Conservation (phyloP, 148 eudicot species). For the Simmondsia chinensis region DNA sequence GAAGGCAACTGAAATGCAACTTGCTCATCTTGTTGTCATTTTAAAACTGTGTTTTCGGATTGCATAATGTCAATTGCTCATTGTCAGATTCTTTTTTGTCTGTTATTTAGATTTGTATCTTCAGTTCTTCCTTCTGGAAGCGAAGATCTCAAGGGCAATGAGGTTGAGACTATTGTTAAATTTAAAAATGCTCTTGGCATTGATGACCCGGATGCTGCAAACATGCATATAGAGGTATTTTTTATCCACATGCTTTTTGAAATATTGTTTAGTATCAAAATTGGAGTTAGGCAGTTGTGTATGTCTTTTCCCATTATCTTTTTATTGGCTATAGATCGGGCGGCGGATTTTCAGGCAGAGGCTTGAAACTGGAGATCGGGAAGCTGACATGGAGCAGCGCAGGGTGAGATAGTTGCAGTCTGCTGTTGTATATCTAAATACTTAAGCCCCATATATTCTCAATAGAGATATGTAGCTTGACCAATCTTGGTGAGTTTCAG, state of each 20-base stretch:
- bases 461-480: conserved; percentile 38
- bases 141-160: conserved; percentile 85
- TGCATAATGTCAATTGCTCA: neutral
- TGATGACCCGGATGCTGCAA: conserved; percentile 99
- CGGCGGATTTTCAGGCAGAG: conserved; percentile 81
- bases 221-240: conserved; percentile 89
- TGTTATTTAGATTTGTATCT: conserved; percentile 49
- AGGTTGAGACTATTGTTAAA: conserved; percentile 62
- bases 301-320: conserved; percentile 3
- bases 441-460: neutral
- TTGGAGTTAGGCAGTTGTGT: neutral
- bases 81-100: neutral
- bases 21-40: neutral
- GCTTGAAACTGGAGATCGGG: conserved; percentile 96
- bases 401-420: conserved; percentile 45
- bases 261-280: too few species aligned
- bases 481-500: conserved; percentile 37
- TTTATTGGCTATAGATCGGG: conserved; percentile 49
- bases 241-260: too few species aligned
- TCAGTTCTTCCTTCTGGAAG: conserved; percentile 65
- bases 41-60: neutral
- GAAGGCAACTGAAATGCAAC: too few species aligned
- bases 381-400: conserved; percentile 72
- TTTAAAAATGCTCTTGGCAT: conserved; percentile 81
- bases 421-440: conserved; percentile 1